Base-by-base conservation (phyloP, 306 rosid genomes). In the Castanea sativa region DNA sequence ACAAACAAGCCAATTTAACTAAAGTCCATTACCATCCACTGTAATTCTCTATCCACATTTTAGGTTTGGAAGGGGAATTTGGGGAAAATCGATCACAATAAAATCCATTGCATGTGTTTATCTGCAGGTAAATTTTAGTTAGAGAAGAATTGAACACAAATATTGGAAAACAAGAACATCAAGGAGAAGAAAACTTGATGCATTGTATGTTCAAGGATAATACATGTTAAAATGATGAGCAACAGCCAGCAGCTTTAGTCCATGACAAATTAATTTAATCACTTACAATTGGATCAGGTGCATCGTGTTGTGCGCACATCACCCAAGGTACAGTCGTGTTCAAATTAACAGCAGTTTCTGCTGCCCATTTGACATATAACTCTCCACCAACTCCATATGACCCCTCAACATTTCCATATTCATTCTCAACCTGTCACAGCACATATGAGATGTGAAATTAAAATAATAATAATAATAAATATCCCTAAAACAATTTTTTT, bases 51-150 rank as follows among this genome's bases (percentile, higher is more conserved):
- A 81, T 81, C 85, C 81, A 81, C 35, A 81, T 76, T 32, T 70
- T 76, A 0, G 85, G 85, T 61, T 81, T 76, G 45, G 69, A 14
- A 5, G 52, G 63, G 35, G 68, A 73, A 78, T 76, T 81, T 0
- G 85, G 85, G 20, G 32, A 5, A 49, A 81, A 81, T 53, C 5
- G 4, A 20, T 71, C 78, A 20, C 85, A 81, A 53, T 81, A 81
- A 67, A 81, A 81, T 51, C 81, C 85, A 76, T 81, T 81, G 85
- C 85, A 81, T 19, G 81, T 58, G 76, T 81, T 76, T 76, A 76
- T 81, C 85, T 71, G 81, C 77, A 71, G 2, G 41, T 57, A 45
- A 53, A 45, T 45, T 30, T 59, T 19, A 69, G 0, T 69, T 38
- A 18, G 5, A 51, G 21, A 23, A 15, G 8, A 14, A 16, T 60